Percentiles rank a stretch among this genome's conserved stretches.
Conservation (phyloP, 139 green algal genomes). For the Tetradesmus lagerheimii region DNA sequence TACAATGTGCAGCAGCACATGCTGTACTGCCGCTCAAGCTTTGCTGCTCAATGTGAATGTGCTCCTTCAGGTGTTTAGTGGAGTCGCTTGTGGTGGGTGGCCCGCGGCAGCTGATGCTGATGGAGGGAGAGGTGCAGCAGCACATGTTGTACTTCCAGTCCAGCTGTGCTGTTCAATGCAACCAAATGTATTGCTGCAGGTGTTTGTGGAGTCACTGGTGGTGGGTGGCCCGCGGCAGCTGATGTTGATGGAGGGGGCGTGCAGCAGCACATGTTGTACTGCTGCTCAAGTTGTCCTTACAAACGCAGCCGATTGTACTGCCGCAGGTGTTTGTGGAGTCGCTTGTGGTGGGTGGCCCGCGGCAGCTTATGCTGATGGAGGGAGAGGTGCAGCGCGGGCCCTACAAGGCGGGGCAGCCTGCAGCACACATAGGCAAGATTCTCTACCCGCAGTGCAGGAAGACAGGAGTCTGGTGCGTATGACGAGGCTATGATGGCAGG, state of each 20-base stretch:
- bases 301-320: no score
- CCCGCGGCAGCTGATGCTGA: no score
- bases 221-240: slow-evolving; percentile 56
- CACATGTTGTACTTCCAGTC: no score
- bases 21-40: no score
- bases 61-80: no score
- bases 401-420: slow-evolving; percentile 50
- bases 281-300: no score
- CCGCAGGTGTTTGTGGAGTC: slow-evolving; percentile 64
- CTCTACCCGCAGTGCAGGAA: slow-evolving; percentile 72
- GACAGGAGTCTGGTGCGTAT: slow-evolving; percentile 4
- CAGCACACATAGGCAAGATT: slow-evolving; percentile 64
- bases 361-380: slow-evolving; percentile 62
- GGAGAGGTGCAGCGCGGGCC: slow-evolving; percentile 58
- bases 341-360: slow-evolving; percentile 59
- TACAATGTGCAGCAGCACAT: no score
- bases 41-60: no score
- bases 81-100: no score
- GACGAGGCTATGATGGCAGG: neutral
- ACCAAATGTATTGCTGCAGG: slow-evolving; percentile 46
- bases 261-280: no score
- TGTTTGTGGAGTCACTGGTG: slow-evolving; percentile 66
- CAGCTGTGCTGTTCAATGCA: no score
- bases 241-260: slow-evolving; percentile 54
- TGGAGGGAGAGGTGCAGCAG: no score